Evolutionary conservation across 1,284 basidiomycete genomes (phyloP).

Genomic region (Boletus semigastroideus): DNA sequence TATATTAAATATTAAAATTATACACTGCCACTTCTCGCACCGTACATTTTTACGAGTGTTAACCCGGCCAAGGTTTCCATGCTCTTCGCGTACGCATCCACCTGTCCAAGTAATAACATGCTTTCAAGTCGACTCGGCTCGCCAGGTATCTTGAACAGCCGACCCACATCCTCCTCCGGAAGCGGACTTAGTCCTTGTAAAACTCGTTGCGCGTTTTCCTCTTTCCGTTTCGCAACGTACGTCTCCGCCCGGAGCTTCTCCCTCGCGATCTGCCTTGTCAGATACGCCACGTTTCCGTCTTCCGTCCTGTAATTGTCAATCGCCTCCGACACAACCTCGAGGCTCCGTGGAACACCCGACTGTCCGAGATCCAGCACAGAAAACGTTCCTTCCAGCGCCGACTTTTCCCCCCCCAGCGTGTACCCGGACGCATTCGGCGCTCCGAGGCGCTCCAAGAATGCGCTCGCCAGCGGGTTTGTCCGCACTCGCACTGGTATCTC

Average conservation of each 20-base stretch:
- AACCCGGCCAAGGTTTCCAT: slow-evolving; percentile 71
- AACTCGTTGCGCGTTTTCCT: slow-evolving; percentile 84
- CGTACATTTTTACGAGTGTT: slow-evolving; percentile 76
- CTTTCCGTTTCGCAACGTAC: slow-evolving; percentile 80
- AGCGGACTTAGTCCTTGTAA: slow-evolving; percentile 86
- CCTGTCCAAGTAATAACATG: slow-evolving; percentile 82
- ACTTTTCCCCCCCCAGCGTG: slow-evolving; percentile 40
- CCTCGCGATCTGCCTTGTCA: slow-evolving; percentile 87
- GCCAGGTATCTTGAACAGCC: slow-evolving; percentile 83
- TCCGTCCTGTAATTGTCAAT: slow-evolving; percentile 88
- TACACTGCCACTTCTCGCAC: slow-evolving; percentile 39
- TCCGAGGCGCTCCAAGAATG: slow-evolving; percentile 79
- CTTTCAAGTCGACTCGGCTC: slow-evolving; percentile 93
- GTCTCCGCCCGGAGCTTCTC: slow-evolving; percentile 85
- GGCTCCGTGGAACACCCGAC: slow-evolving; percentile 59
- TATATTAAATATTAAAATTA: background rate
- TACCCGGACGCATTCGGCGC: slow-evolving; percentile 37
- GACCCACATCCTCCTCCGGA: slow-evolving; percentile 81
- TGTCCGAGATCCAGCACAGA: slow-evolving; percentile 62
- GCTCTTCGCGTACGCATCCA: slow-evolving; percentile 81
- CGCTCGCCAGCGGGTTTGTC: slow-evolving; percentile 82
- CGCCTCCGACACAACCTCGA: slow-evolving; percentile 83
- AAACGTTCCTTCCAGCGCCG: slow-evolving; percentile 54
- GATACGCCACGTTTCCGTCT: slow-evolving; percentile 92
- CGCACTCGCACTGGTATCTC: slow-evolving; percentile 90